Conservation (phyloP, 2,329 filamentous ascomycete genomes). For the Fusarium multiceps region DNA sequence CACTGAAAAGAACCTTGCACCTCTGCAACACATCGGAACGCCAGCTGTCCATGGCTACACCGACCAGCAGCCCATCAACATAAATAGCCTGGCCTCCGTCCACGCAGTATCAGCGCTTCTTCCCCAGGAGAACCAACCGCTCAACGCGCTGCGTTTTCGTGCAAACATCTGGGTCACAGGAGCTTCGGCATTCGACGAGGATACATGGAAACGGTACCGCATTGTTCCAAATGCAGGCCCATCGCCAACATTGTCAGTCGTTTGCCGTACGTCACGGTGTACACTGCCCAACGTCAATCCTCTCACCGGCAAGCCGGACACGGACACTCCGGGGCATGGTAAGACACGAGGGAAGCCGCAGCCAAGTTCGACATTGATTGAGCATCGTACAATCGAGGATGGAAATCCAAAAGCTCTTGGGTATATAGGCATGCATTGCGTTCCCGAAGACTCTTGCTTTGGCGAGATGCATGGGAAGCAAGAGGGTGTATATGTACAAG, state of each 20-base stretch:
- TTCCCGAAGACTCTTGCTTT: constrained; percentile 41
- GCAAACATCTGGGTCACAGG: constrained; percentile 37
- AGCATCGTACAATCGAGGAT: constrained; percentile 40
- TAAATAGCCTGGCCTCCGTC: constrained; percentile 32
- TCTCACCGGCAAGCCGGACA: constrained; percentile 15
- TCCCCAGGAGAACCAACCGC: constrained; percentile 26
- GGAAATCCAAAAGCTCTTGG: constrained; percentile 45
- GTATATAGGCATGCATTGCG: constrained; percentile 48
- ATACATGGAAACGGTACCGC: constrained; percentile 30
- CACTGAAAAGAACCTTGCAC: constrained; percentile 30
- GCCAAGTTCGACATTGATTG: constrained; percentile 43
- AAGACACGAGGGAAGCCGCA: constrained; percentile 42
- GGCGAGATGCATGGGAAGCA: constrained; percentile 5
- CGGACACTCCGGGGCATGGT: not conserved
- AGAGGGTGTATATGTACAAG: constrained; percentile 29
- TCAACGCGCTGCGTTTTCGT: constrained; percentile 35
- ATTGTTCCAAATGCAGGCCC: not conserved
- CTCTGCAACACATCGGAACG: constrained; percentile 20
- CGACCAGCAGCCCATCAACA: constrained; percentile 36
- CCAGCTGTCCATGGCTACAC: constrained; percentile 37
- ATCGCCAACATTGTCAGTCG: constrained; percentile 22
- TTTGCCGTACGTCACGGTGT: constrained; percentile 36
- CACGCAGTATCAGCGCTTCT: constrained; percentile 29
- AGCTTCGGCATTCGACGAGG: constrained; percentile 28
- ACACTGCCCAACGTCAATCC: constrained; percentile 36